Percentiles rank a stretch among this genome's conserved stretches.
phyloP scores from a whole-genome alignment of 495 filamentous ascomycete genomes.

The Melanomma pulvis-pyrius region DNA sequence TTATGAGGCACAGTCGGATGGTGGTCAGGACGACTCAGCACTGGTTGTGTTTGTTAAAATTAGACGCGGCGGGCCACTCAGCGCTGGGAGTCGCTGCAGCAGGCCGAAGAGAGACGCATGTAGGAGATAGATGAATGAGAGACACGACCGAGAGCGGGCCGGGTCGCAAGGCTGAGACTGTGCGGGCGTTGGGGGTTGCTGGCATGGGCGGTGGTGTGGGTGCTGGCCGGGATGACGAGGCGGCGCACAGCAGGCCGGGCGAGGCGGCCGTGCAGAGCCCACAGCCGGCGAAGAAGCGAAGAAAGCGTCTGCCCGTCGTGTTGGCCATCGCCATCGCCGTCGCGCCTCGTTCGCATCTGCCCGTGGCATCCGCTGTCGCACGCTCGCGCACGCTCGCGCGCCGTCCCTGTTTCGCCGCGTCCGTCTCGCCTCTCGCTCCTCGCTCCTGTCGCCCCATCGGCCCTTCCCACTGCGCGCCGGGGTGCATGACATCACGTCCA shows the following conservation, averaged over 20 bases:
- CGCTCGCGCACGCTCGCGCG: not conserved
- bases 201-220: not conserved
- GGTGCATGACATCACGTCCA: conserved; percentile 20
- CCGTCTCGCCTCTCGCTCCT: not conserved
- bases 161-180: not conserved
- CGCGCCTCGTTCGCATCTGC: not conserved
- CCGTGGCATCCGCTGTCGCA: not conserved
- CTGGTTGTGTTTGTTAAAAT: not conserved
- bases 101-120: conserved; percentile 10
- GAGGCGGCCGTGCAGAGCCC: too few species aligned
- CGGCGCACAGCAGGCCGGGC: too few species aligned
- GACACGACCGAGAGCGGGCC: not conserved
- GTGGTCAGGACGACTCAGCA: not conserved
- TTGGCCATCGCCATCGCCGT: not conserved
- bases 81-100: conserved; percentile 10
- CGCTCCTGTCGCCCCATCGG: not conserved
- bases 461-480: conserved; percentile 6
- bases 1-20: conserved; percentile 16
- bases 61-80: not conserved
- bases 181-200: not conserved
- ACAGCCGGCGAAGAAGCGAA: too few species aligned
- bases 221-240: too few species aligned
- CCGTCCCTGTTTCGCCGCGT: not conserved
- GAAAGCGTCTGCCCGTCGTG: too few species aligned
- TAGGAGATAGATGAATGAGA: conserved; percentile 11